These are phyloP conservation scores for Stylonectria norvegica DNA, from an alignment of 2,329 filamentous ascomycete species.

Conservation along the genomic window DNA sequence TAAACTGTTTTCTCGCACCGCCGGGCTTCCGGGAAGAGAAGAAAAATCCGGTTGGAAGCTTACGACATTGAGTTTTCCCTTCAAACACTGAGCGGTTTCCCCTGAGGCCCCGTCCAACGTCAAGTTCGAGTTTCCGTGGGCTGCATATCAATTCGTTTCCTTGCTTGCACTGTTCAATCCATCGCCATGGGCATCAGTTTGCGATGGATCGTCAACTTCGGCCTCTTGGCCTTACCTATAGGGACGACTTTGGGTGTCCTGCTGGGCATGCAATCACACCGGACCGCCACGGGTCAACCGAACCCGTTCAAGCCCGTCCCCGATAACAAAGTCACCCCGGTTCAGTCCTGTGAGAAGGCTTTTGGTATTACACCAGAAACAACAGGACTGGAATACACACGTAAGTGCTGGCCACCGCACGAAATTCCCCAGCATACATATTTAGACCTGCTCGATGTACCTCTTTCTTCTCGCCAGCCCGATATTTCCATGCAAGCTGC, in stretches of 20 bases:
- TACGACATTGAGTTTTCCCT: neutral
- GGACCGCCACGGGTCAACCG: constrained; percentile 39
- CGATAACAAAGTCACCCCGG: constrained; percentile 12
- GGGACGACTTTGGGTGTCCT: constrained; percentile 48
- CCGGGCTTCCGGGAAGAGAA: too few species aligned
- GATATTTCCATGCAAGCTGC: neutral
- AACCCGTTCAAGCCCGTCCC: constrained; percentile 39
- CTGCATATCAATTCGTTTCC: constrained; percentile 4
- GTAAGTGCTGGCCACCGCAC: constrained; percentile 34
- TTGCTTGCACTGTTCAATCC: constrained; percentile 1
- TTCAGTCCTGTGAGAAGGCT: constrained; percentile 23
- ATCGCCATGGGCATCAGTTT: constrained; percentile 39
- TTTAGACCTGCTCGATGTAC: too few species aligned
- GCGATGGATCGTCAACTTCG: constrained; percentile 47
- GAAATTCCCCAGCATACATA: neutral
- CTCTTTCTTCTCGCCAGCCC: constrained; percentile 1
- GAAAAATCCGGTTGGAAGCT: too few species aligned
- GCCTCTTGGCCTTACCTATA: constrained; percentile 48
- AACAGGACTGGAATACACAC: constrained; percentile 43
- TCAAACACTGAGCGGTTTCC: too few species aligned
- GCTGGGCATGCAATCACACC: constrained; percentile 45
- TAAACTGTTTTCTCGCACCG: neutral
- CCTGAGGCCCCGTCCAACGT: too few species aligned
- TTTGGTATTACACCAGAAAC: constrained; percentile 43
- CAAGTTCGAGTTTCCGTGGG: too few species aligned